phyloP scores from a whole-genome alignment of 306 rosid species.

The Glycine soja region DNA sequence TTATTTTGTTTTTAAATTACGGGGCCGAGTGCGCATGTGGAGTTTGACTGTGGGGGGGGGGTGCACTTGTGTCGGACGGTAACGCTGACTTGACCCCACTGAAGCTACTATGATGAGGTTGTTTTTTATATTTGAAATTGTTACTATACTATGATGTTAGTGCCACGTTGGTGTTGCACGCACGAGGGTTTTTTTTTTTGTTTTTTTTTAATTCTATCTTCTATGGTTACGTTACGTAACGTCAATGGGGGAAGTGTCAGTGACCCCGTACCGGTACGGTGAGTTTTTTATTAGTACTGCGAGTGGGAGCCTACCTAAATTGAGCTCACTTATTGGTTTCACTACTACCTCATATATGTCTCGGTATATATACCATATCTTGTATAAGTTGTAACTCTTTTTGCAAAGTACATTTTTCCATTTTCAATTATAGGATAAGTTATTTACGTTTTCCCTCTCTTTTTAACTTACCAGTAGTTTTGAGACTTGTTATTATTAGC shows the following conservation, averaged over 20 bases:
- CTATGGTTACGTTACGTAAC: slow-evolving; percentile 22
- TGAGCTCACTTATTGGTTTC: neutral
- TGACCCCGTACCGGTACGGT: slow-evolving; percentile 25
- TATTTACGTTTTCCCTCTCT: neutral
- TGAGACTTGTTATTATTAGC: too few species aligned
- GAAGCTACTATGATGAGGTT: neutral
- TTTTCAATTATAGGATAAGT: neutral
- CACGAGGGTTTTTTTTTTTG: slow-evolving; percentile 43
- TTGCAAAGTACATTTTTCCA: slow-evolving; percentile 13
- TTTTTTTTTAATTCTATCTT: neutral
- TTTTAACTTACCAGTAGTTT: neutral
- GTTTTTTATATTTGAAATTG: neutral
- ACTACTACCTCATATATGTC: neutral
- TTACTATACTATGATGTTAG: too few species aligned
- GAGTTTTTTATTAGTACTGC: too few species aligned
- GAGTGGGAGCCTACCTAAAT: neutral
- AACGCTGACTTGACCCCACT: slow-evolving; percentile 36
- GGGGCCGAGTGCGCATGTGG: slow-evolving; percentile 48
- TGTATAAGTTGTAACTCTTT: slow-evolving; percentile 7
- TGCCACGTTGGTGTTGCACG: slow-evolving; percentile 27
- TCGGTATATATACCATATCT: slow-evolving; percentile 21
- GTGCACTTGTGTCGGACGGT: slow-evolving; percentile 39
- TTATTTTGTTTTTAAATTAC: neutral
- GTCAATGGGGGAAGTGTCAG: slow-evolving; percentile 39
- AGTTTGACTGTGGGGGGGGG: slow-evolving; percentile 54